These are phyloP conservation scores for Metschnikowia kofuensis DNA, from an alignment of 805 yeast species.

Conservation along the genomic window DNA sequence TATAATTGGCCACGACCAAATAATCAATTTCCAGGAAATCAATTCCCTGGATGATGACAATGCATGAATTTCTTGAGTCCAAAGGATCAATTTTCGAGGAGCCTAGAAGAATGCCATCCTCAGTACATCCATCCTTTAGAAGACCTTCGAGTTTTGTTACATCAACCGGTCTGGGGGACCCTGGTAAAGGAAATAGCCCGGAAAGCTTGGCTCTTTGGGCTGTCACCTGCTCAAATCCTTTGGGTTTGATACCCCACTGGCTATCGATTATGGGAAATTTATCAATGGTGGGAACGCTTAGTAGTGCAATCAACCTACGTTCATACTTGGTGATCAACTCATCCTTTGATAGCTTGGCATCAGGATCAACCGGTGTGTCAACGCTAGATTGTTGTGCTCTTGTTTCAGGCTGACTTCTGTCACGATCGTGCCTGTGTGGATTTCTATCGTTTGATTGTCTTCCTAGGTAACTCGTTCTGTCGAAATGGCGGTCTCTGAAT, in stretches of 20 bases:
- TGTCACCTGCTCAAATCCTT: constrained; percentile 69
- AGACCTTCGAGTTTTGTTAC: constrained; percentile 41
- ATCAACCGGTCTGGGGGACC: constrained; percentile 41
- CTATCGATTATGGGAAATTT: constrained; percentile 49
- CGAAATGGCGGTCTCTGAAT: constrained; percentile 5
- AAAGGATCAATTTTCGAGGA: constrained; percentile 37
- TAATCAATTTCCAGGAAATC: constrained; percentile 33
- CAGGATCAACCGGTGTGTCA: constrained; percentile 12
- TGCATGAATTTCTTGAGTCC: constrained; percentile 34
- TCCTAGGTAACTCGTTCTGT: not conserved
- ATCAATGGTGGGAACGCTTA: constrained; percentile 45
- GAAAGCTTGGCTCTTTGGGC: constrained; percentile 76
- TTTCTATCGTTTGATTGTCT: constrained; percentile 3
- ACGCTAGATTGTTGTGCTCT: not conserved
- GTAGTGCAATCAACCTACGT: constrained; percentile 30
- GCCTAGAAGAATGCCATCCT: constrained; percentile 30
- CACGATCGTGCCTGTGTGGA: constrained; percentile 10
- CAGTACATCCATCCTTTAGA: constrained; percentile 31
- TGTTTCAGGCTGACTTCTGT: constrained; percentile 1
- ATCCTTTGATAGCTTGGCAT: constrained; percentile 18
- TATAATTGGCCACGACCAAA: constrained; percentile 40
- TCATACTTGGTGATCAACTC: constrained; percentile 23
- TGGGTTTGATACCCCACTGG: constrained; percentile 70
- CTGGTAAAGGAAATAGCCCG: constrained; percentile 73
- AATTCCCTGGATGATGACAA: constrained; percentile 29